phyloP scores from a whole-genome alignment of 192 early-diverging fungal genomes.

The Gamsiella multidivaricata region DNA sequence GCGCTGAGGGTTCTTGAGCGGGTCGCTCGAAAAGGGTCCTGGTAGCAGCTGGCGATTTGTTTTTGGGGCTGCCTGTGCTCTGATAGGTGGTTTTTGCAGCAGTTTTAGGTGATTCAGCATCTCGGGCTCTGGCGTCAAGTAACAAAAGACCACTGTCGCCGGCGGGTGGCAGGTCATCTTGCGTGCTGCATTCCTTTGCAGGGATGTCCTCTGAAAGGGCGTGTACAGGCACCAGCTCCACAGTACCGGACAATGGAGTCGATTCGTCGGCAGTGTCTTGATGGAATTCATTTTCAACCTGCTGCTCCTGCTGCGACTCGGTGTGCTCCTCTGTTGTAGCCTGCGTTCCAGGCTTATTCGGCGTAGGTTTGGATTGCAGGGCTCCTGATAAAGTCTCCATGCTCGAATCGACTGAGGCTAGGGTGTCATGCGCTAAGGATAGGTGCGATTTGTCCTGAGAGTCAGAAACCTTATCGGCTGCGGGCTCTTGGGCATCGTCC shows the following conservation, averaged over 20 bases:
- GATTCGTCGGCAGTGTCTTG: background rate
- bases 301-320: background rate
- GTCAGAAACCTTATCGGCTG: background rate
- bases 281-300: background rate
- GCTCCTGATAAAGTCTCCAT: constrained; percentile 21
- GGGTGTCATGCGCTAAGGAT: constrained; percentile 27
- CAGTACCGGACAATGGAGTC: background rate
- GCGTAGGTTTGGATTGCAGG: background rate
- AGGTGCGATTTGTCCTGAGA: constrained; percentile 2
- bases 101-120: too few relatives aligned
- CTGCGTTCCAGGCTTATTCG: background rate
- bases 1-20: background rate
- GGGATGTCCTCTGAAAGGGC: background rate
- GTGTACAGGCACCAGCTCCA: background rate
- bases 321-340: background rate
- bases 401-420: constrained; percentile 20
- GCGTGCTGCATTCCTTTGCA: background rate
- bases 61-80: background rate
- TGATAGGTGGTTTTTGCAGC: too few relatives aligned
- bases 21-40: background rate
- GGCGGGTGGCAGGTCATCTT: too few relatives aligned
- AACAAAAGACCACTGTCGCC: too few relatives aligned
- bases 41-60: background rate
- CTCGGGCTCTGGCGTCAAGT: too few relatives aligned
- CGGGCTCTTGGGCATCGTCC: background rate